Evolutionary conservation across 2,329 filamentous ascomycete species (phyloP), one percentile per base, ranked within the genome.

Genomic region (Leptoxyphium fumago): DNA sequence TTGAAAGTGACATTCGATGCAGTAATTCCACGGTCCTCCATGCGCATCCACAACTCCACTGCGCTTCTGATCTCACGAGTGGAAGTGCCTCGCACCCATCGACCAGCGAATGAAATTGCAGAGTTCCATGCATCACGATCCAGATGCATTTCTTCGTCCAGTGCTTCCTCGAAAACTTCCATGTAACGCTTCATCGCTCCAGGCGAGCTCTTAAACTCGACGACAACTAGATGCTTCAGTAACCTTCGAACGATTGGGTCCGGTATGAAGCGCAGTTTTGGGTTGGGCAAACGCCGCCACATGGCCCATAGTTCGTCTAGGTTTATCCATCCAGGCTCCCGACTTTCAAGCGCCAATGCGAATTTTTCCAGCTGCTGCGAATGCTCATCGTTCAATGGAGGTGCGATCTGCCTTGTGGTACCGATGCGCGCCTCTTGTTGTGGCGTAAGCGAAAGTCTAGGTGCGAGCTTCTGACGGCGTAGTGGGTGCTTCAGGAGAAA

Each of bases 1-100:
- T 91, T 94, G 63, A 98, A 93, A 0, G 89, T 94, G n/a, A 87
- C 80, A 52, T 82, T 83, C 30, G 75, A 80, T 51, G 67, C 65
- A 11, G 86, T 61, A 1, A 75, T 73, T 2, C 79, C 78, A 4
- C 77, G 66, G 40, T 75, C 71, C 62, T 98, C 91, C 87, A 96
- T 96, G 54, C 91, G 79, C 50, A 76, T 78, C 88, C 89, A 98
- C 18, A 93, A 64, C 40, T 77, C 74, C 39, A 98, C 68, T 0
- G 84, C 80, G 5, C 77, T 73, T 61, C 84, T 69, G 38, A 84
- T 62, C 59, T 87, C 73, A 36, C 72, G 55, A 39, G 73, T 68
- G 39, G 75, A 71, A 34, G 78, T 68, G 10, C 57, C 67, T 8
- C 74, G 69, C 50, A 81, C 77, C 52, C 83, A 86, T 45, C 81